Percentiles rank a stretch among this genome's conserved stretches.
phyloP scores from a whole-genome alignment of 2,329 filamentous ascomycete genomes.

The Sporothrix euskadiensis region DNA sequence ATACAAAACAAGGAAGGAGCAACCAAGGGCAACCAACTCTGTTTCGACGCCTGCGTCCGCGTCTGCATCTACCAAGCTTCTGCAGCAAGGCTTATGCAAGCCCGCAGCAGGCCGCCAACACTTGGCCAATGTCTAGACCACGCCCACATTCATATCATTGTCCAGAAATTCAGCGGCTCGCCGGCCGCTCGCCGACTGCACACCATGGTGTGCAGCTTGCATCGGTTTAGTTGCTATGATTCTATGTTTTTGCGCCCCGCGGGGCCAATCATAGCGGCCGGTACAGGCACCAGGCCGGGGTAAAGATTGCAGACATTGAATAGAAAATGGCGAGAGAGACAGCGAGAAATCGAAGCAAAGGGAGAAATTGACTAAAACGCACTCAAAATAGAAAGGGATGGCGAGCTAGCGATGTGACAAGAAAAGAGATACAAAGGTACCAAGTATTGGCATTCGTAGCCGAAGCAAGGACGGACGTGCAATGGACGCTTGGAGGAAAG shows the following conservation, averaged over 20 bases:
- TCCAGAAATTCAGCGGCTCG: conserved; percentile 1
- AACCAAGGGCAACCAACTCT: not conserved
- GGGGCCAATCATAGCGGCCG: conserved; percentile 15
- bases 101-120: not conserved
- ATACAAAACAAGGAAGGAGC: not conserved
- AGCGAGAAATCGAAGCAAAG: not conserved
- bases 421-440: not conserved
- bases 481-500: not conserved
- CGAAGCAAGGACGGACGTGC: not conserved
- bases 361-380: not conserved
- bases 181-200: conserved; percentile 5
- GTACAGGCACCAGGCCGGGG: not conserved
- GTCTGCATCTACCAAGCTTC: not conserved
- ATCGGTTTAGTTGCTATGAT: not conserved
- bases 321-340: conserved; percentile 16
- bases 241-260: not conserved
- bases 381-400: conserved; percentile 9
- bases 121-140: not conserved
- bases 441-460: not conserved
- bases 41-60: not conserved
- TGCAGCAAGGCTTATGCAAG: conserved; percentile 11
- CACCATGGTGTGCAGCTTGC: conserved; percentile 14
- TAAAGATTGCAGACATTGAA: not conserved
- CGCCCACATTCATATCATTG: not conserved
- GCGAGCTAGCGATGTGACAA: conserved; percentile 3